Evolutionary conservation across 257 asterid genomes (phyloP).

Genomic region (Rhazya stricta): DNA sequence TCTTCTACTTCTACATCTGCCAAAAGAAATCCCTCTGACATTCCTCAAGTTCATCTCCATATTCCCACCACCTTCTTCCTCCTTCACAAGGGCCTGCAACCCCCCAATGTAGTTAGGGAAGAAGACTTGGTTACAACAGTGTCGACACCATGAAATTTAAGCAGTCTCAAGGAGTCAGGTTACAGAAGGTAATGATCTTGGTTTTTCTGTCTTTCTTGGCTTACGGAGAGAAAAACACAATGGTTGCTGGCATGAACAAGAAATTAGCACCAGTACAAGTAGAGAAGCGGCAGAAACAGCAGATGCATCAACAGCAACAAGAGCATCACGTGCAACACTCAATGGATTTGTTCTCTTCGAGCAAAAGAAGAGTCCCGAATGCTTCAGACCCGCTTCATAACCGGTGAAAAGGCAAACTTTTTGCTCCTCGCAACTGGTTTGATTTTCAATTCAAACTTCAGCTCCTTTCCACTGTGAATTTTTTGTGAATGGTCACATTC

Average conservation of each 20-base stretch:
- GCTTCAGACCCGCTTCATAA: slow-evolving; percentile 44
- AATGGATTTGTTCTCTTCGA: slow-evolving; percentile 21
- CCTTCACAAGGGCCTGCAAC: too few relatives aligned
- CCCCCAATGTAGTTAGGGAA: not conserved
- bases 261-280: slow-evolving; percentile 4
- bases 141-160: slow-evolving; percentile 18
- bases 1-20: slow-evolving; percentile 8
- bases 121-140: too few relatives aligned
- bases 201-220: slow-evolving; percentile 15
- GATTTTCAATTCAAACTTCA: not conserved
- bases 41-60: not conserved
- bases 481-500: not conserved
- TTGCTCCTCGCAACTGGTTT: not conserved
- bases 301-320: not conserved
- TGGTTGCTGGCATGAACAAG: slow-evolving; percentile 18
- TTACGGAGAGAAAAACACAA: slow-evolving; percentile 17
- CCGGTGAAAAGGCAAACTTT: slow-evolving; percentile 7
- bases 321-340: slow-evolving; percentile 18
- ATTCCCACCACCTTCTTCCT: not conserved
- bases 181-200: slow-evolving; percentile 24
- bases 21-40: slow-evolving; percentile 1
- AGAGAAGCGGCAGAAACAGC: slow-evolving; percentile 8
- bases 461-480: not conserved
- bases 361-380: slow-evolving; percentile 45
- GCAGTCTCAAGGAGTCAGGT: not conserved